phyloP scores from a whole-genome alignment of 495 filamentous ascomycete species.

The Pseudevernia furfuracea region DNA sequence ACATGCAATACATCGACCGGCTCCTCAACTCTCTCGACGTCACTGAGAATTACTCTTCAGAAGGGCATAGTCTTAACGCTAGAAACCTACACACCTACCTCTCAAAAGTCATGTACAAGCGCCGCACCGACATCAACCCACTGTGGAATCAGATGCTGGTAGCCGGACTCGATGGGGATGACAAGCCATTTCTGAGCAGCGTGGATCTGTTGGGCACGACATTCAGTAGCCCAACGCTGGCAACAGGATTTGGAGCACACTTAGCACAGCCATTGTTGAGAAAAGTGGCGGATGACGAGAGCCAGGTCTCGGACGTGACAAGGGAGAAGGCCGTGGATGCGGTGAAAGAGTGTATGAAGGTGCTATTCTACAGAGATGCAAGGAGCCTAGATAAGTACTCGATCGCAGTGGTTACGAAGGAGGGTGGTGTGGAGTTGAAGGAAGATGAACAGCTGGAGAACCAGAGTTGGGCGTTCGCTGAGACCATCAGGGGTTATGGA shows the following conservation, averaged over 20 bases:
- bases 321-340: conserved; percentile 72
- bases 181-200: conserved; percentile 77
- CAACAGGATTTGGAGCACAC: conserved; percentile 89
- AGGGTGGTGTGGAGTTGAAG: conserved; percentile 69
- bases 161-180: conserved; percentile 71
- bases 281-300: conserved; percentile 72
- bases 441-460: conserved; percentile 67
- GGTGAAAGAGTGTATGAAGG: conserved; percentile 91
- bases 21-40: conserved; percentile 78
- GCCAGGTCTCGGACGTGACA: conserved; percentile 53
- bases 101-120: conserved; percentile 86
- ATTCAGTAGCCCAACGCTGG: conserved; percentile 76
- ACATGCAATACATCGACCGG: conserved; percentile 97
- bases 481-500: conserved; percentile 72
- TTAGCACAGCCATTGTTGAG: conserved; percentile 88
- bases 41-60: conserved; percentile 71
- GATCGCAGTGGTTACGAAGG: conserved; percentile 79
- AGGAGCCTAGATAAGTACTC: conserved; percentile 86
- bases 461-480: conserved; percentile 97
- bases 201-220: conserved; percentile 91
- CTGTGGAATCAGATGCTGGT: conserved; percentile 94
- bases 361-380: conserved; percentile 94
- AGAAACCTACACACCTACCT: conserved; percentile 94
- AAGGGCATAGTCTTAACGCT: conserved; percentile 58
- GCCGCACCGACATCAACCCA: conserved; percentile 90